Base-by-base conservation (phyloP, 2,329 filamentous ascomycete species). In the Colletotrichum cereale region DNA sequence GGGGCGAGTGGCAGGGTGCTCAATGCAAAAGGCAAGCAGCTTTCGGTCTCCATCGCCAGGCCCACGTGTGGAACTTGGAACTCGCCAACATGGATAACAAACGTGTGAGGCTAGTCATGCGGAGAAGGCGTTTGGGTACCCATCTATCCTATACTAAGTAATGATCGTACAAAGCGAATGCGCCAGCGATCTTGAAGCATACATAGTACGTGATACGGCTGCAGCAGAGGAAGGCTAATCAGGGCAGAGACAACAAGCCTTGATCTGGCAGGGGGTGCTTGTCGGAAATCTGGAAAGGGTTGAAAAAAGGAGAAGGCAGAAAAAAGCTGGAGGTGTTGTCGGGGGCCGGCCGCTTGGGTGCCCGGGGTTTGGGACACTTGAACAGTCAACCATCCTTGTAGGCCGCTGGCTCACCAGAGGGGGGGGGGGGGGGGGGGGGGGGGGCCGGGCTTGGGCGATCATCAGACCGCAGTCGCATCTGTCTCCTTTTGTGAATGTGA, bases 11-110 rank as follows among this genome's bases (percentile, higher is more conserved):
- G n/a, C n/a, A n/a, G n/a, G n/a, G n/a, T n/a, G n/a, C n/a, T n/a
- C n/a, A n/a, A n/a, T n/a, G 55, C 50, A 48, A 34, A 14, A 40
- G 24, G 34, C 56, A 61, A 40, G 48, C 29, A 14, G 50, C 65
- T n/a, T n/a, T n/a, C 61, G 57, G 48, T 38, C 40, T 36, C 62
- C 48, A 48, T 55, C 48, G 24, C n/a, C 50, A 52, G 47, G 50
- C 29, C 8, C 26, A 50, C 16, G 34, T 48, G 48, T 56, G 67
- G 67, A 48, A 48, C 48, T 48, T n/a, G n/a, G n/a, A n/a, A n/a
- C n/a, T n/a, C 26, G 26, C 16, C 18, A 42, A 38, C 36, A 34
- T 50, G 36, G 53, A 31, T 18, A 31, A 38, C 26, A 38, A n/a
- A n/a, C n/a, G n/a, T 53, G 62, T 53, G 47, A 38, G 36, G 58